These are phyloP conservation scores for Ziziphus jujuba DNA, from an alignment of 306 rosid species.

Conservation along the genomic window DNA sequence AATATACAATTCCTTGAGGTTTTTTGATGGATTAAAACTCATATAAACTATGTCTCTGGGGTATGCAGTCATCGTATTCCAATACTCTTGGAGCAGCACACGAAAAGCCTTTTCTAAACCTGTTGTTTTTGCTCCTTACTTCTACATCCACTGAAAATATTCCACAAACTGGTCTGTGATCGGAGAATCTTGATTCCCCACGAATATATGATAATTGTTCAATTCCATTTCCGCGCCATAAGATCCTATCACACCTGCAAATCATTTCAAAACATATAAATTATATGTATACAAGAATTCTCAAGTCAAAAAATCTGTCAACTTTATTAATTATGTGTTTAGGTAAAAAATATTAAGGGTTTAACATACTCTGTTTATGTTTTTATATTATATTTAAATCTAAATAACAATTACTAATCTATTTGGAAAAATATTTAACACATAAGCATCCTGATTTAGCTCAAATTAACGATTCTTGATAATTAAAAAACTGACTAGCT, in stretches of 20 bases:
- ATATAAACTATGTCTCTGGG: constrained; percentile 79
- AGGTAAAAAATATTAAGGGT: no score
- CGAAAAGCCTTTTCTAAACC: constrained; percentile 68
- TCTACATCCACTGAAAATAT: constrained; percentile 74
- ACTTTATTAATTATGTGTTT: no score
- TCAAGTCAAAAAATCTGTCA: no score
- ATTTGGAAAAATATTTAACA: no score
- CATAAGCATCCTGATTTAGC: no score
- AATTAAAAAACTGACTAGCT: no score
- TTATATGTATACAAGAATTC: background rate
- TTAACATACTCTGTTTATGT: no score
- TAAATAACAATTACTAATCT: no score
- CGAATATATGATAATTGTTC: constrained; percentile 70
- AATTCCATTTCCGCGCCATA: constrained; percentile 76
- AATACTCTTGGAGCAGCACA: constrained; percentile 48
- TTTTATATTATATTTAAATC: no score
- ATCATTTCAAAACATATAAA: background rate
- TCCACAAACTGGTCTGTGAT: constrained; percentile 79
- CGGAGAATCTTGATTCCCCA: constrained; percentile 85
- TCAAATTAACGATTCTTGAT: no score
- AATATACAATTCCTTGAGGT: constrained; percentile 36
- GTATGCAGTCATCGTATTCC: constrained; percentile 64
- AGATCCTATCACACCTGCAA: constrained; percentile 81
- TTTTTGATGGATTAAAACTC: constrained; percentile 34
- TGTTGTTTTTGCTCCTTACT: constrained; percentile 47